Conservation (phyloP, 1,284 basidiomycete genomes). For the Acaromyces ingoldii region DNA sequence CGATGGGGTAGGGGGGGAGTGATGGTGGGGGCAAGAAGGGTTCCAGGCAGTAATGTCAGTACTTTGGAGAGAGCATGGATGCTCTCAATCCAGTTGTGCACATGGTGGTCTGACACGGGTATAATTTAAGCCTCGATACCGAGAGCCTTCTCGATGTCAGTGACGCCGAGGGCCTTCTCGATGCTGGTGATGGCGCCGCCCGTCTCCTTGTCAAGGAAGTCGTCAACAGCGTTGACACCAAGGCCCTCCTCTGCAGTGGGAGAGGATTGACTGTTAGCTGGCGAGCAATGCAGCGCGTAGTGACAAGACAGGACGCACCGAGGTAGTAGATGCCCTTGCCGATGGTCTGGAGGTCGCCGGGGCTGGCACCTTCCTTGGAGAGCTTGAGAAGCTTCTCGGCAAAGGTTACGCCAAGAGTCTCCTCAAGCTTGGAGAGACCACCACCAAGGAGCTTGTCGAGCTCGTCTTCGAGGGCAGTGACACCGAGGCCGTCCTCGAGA, state of each 20-base stretch:
- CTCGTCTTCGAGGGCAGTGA: conserved; percentile 8
- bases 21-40: no score
- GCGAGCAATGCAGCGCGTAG: not conserved
- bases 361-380: not conserved
- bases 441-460: conserved; percentile 10
- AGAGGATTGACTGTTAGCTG: no score
- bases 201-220: conserved; percentile 4
- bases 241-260: conserved; percentile 8
- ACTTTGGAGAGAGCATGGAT: no score
- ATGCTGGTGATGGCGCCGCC: conserved; percentile 12
- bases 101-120: no score
- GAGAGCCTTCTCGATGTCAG: conserved; percentile 10
- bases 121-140: conserved; percentile 1
- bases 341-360: not conserved
- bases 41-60: no score
- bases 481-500: conserved; percentile 11
- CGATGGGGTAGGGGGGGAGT: no score
- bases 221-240: conserved; percentile 7
- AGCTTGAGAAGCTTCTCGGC: conserved; percentile 1
- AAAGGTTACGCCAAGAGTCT: conserved; percentile 9
- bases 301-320: conserved; percentile 1
- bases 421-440: conserved; percentile 8
- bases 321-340: conserved; percentile 1
- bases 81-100: no score
- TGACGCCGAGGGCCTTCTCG: conserved; percentile 11